Base-by-base conservation (phyloP, 225 moss, liverwort and hornwort genomes). In the Lunularia cruciata region DNA sequence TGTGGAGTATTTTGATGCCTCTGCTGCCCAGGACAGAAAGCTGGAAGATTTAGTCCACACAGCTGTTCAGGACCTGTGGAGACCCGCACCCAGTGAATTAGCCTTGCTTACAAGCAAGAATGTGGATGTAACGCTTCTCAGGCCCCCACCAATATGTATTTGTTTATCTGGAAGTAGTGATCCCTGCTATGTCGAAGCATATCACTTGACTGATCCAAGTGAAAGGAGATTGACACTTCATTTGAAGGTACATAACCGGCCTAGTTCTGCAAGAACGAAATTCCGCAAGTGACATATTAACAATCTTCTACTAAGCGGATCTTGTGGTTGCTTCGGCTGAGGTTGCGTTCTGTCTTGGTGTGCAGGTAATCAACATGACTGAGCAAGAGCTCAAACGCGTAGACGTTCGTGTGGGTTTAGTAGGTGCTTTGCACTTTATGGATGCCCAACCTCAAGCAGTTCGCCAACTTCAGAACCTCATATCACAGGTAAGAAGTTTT, bases 131-230 rank as follows among this genome's bases (percentile, higher is more conserved):
- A 60, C 78, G 11, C 83, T 79, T 62, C 68, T 83, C 33, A 91
- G 79, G 63, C 81, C 89, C 38, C 96, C 93, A 73, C 96, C 96
- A 26, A 85, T 75, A 47, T 71, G 83, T 11, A 25, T 77, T 27
- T 90, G 89, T 45, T 78, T 98, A 60, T 98, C 96, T 20, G 96
- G 96, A 63, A 93, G 96, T 73, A 92, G 93, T 79, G 96, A 98
- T 85, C 96, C 96, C 47, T 98, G 96, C 77, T 98, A 93, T 78
- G 87, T 89, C 30, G 96, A 98, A 84, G 93, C 96, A 57, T 98
- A 98, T 74, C 96, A 98, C 67, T 83, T 98, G 78, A 81, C 86
- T n/a, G 92, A 98, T 84, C 76, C 93, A 48, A 85, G 80, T 71
- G 96, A 93, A 72, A 88, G 80, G 74, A 81, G 96, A 68, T 86